Evolutionary conservation across 108 stramenopile species (phyloP).

Genomic region (Epipyxis sp.): DNA sequence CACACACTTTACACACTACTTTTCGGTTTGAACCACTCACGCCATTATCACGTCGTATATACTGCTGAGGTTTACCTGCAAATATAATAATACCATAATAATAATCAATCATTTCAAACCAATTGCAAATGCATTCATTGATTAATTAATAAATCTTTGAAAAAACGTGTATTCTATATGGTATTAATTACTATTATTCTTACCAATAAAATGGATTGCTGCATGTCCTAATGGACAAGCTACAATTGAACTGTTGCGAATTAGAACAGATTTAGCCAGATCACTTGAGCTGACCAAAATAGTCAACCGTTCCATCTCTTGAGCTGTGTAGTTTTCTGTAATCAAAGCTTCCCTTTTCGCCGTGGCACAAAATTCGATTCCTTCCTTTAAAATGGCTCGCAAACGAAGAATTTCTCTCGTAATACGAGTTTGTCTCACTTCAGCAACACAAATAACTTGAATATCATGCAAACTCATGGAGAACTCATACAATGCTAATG

Average conservation of each 20-base stretch:
- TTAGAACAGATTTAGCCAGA: neutral
- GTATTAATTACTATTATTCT: too few relatives aligned
- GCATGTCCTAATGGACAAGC: conserved; percentile 10
- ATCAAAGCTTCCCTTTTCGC: neutral
- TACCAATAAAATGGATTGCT: neutral
- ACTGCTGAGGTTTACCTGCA: too few relatives aligned
- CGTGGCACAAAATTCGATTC: neutral
- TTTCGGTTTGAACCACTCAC: too few relatives aligned
- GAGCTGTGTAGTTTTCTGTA: neutral
- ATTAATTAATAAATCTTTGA: too few relatives aligned
- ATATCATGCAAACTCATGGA: neutral
- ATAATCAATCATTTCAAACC: too few relatives aligned
- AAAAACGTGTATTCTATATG: too few relatives aligned
- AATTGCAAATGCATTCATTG: too few relatives aligned
- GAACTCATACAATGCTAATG: neutral
- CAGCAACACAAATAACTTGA: neutral
- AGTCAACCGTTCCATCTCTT: neutral
- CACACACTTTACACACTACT: neutral
- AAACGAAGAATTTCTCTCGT: neutral
- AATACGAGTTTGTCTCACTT: conserved; percentile 13
- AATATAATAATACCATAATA: too few relatives aligned
- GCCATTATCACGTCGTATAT: too few relatives aligned
- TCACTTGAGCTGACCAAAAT: neutral
- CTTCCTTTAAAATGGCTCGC: neutral
- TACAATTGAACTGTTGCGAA: neutral